A percentile compares a stretch with the other conserved stretches of the same genome.
phyloP scores from a whole-genome alignment of 805 yeast genomes.

The Candida khao-thaluensis region DNA sequence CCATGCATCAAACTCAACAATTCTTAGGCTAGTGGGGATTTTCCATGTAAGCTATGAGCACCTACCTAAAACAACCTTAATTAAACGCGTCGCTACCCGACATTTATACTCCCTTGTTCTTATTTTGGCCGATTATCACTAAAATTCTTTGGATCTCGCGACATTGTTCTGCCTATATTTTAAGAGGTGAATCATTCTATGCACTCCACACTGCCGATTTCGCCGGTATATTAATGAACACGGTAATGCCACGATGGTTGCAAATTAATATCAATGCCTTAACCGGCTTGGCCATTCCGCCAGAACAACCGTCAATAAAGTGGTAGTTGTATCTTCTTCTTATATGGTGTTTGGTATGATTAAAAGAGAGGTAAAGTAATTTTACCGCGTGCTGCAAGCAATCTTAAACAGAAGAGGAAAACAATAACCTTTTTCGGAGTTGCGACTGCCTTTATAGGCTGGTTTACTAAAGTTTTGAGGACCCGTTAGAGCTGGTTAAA shows the following conservation, averaged over 20 bases:
- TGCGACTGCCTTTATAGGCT: not conserved
- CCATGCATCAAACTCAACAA: slow-evolving; percentile 4
- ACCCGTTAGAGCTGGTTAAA: no score
- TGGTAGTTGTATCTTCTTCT: no score
- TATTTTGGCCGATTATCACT: not conserved
- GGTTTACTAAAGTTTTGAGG: no score
- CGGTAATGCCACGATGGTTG: slow-evolving; percentile 5
- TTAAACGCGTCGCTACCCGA: slow-evolving; percentile 4
- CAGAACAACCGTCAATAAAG: no score
- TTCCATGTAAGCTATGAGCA: slow-evolving; percentile 6
- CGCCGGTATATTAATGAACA: not conserved
- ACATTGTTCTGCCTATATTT: slow-evolving; percentile 4
- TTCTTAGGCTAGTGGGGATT: slow-evolving; percentile 3
- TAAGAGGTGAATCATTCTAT: slow-evolving; percentile 3
- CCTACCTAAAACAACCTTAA: slow-evolving; percentile 1
- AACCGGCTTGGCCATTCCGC: no score
- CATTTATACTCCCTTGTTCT: slow-evolving; percentile 1
- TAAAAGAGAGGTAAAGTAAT: no score
- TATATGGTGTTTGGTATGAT: no score
- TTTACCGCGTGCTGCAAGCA: no score
- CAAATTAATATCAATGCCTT: no score
- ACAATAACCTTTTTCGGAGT: not conserved
- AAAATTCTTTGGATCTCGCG: slow-evolving; percentile 1
- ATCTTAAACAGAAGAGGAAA: no score
- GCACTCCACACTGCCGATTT: slow-evolving; percentile 5